Conservation (phyloP, 2,329 filamentous ascomycete species). For the Magnaporthiopsis rhizophila region DNA sequence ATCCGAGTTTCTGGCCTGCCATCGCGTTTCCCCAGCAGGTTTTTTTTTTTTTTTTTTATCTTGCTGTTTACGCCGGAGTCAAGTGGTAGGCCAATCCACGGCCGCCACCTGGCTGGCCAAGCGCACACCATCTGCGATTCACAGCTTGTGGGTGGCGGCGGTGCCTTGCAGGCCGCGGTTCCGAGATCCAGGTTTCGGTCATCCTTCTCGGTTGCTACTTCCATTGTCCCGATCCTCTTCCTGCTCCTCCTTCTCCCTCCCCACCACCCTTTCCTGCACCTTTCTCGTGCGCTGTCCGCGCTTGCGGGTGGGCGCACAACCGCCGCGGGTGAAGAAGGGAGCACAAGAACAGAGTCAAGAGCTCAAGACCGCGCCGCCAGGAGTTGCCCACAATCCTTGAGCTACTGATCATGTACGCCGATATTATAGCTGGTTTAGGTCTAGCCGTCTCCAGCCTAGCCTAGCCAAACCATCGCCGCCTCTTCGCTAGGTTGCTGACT, state of each 20-base stretch:
- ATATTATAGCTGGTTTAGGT: conserved; percentile 12
- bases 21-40: background rate
- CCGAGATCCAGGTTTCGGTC: background rate
- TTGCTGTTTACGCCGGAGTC: background rate
- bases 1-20: background rate
- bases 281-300: background rate
- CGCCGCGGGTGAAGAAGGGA: background rate
- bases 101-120: background rate
- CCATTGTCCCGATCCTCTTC: background rate
- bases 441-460: conserved; percentile 9
- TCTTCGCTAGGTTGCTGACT: background rate
- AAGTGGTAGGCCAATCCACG: background rate
- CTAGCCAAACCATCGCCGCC: background rate
- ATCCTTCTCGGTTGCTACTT: background rate
- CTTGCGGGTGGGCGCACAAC: background rate
- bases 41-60: background rate
- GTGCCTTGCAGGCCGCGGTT: background rate
- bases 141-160: background rate
- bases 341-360: background rate
- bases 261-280: background rate
- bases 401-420: conserved; percentile 15
- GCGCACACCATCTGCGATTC: background rate
- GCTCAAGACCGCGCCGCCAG: too few relatives aligned
- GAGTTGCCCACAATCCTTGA: background rate
- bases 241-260: background rate